Evolutionary conservation across 495 filamentous ascomycete species (phyloP), one percentile per base, ranked within the genome.

Genomic region (Penicillium tannophilum): DNA sequence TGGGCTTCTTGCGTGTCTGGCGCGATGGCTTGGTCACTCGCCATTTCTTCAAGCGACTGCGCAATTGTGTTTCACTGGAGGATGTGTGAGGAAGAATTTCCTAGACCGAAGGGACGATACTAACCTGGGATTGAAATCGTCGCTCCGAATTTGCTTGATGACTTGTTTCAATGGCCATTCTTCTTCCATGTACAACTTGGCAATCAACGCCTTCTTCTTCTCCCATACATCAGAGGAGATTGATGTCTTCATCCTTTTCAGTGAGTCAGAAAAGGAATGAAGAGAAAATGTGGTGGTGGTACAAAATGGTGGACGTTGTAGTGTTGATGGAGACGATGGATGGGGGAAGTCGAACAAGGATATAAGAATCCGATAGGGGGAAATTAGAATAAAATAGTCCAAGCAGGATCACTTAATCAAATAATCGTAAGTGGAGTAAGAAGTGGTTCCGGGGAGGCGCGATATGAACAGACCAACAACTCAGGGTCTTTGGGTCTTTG

Each of bases 131-230:
- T 81, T 74, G 63, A 81, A 81, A 55, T 81, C 75, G 24, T 74
- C 72, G 1, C 75, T 74, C 12, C 77, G 76, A 33, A 81, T 79
- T 59, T 78, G 71, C 60, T 79, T 79, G 55, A 79, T 79, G 45
- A 81, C 78, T 50, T 77, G 77, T 54, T 79, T 81, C 44, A 81
- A 65, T 4, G 78, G 76, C 76, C 75, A 79, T 72, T 78, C 76
- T 43, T 81, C 76, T 24, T 79, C 76, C 64, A 78, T 79, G 56
- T 81, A 81, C 42, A 81, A 62, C 33, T 72, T 71, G 41, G 76
- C 70, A 56, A 81, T 81, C 58, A 79, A 59, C 7, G 70, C 72
- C 55, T 78, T 81, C 67, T 79, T 79, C 62, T 71, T 76, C 66
- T 81, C 77, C 78, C 78, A 81, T 23, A 78, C 74, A 54, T 81